Evolutionary conservation across 306 rosid genomes (phyloP), one percentile per base, ranked within the genome.

Genomic region (Ormosia emarginata): DNA sequence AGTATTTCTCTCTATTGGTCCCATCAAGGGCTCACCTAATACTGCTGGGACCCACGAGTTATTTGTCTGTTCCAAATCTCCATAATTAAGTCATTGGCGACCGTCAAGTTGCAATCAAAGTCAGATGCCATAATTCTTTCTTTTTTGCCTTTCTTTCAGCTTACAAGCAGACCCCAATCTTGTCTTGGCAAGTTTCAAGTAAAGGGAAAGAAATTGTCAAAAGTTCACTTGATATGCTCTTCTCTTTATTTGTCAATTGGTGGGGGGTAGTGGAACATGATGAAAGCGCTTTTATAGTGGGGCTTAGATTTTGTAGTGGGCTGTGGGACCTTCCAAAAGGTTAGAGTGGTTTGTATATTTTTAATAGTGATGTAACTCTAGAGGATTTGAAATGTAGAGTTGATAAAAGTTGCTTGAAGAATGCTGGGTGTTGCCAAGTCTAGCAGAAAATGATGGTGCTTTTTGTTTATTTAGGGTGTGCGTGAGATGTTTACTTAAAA

Each of bases 61-160:
- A 71, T 86, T 82, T 87, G 84, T 91, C 94, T 70, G 78, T 62
- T 89, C 88, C 88, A 87, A 81, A 75, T 75, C 89, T 87, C 89
- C 83, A 83, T 85, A 44, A 69, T 78, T 79, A 75, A 79, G 93
- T 78, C 82, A 86, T 80, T 85, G 85, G 82, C 77, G 57, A 59
- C 83, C 85, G 81, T 94, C 91, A 87, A 90, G 86, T 87, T 93
- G 98, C 97, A 88, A 81, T 93, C 98, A 82, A 87, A 92, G 99
- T 95, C 94, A 85, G 98, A 93, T 95, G 88, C 97, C 98, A 92
- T 88, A 79, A 86, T 79, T 53, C 72, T 82, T 73, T 80, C 84
- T 84, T 86, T 91, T 83, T 29, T 67, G 78, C 90, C 85, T 79
- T 87, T 46, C 86, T 87, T 91, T 86, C 79, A 81, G 40, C 91